Evolutionary conservation across 2,329 filamentous ascomycete genomes (phyloP).

Genomic region (Alternaria novae-zelandiae): DNA sequence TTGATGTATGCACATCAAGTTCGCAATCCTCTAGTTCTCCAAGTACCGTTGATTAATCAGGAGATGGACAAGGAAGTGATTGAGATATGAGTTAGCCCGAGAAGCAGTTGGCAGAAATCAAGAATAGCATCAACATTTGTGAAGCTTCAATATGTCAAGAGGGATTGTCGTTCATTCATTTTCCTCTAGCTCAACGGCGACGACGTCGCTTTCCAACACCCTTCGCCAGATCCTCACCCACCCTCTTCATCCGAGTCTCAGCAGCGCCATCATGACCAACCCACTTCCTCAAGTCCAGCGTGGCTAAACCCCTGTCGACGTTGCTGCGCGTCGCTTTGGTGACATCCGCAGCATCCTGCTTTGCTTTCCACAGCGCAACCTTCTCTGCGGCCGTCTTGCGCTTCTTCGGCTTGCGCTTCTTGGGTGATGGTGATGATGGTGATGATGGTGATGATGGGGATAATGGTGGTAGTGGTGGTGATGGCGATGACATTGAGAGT

Average conservation of each 20-base stretch:
- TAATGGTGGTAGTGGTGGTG: too few species aligned
- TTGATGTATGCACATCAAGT: too few species aligned
- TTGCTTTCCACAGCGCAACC: neutral
- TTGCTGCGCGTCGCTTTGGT: neutral
- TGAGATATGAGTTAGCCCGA: neutral
- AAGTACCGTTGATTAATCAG: too few species aligned
- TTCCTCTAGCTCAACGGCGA: neutral
- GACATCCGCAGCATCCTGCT: neutral
- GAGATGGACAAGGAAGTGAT: too few species aligned
- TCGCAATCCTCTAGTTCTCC: too few species aligned
- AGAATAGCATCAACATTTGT: neutral
- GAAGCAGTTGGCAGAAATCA: accelerated
- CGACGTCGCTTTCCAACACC: neutral
- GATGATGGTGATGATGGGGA: too few species aligned
- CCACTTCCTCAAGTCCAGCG: neutral
- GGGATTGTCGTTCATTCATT: neutral
- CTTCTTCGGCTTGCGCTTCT: neutral
- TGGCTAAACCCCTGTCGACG: neutral
- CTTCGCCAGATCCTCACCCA: neutral
- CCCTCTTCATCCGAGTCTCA: neutral
- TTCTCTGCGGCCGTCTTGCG: neutral
- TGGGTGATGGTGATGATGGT: neutral
- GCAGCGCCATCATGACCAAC: neutral
- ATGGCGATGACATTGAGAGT: neutral
- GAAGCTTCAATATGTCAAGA: neutral